Percentiles rank a stretch among this genome's conserved stretches.
phyloP scores from a whole-genome alignment of 108 stramenopile species.

The Parmales sp. region DNA sequence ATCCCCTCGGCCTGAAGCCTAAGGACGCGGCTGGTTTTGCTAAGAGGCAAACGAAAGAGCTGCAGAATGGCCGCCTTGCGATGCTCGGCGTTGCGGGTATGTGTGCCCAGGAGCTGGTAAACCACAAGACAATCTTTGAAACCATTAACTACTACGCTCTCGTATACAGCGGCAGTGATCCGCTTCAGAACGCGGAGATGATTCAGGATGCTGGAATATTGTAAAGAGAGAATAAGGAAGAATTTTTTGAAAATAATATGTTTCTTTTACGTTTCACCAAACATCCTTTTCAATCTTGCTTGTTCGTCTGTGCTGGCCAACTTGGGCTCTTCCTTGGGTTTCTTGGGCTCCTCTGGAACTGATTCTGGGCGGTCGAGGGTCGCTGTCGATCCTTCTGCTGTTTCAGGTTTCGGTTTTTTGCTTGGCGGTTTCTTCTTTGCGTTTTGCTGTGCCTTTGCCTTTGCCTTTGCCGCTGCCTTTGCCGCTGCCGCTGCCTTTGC shows the following conservation, averaged over 20 bases:
- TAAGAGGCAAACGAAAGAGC: slow-evolving; percentile 65
- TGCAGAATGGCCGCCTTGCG: slow-evolving; percentile 76
- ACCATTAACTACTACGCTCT: slow-evolving; percentile 47
- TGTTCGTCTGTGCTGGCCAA: neutral
- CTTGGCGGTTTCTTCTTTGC: too few species aligned
- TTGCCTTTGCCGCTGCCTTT: too few species aligned
- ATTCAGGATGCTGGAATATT: neutral
- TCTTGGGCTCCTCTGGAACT: too few species aligned
- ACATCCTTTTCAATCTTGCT: neutral
- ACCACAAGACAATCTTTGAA: slow-evolving; percentile 49
- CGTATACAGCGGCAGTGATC: slow-evolving; percentile 36
- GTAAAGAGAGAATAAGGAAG: neutral
- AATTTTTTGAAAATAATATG: neutral
- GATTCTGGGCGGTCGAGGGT: too few species aligned
- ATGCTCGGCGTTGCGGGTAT: slow-evolving; percentile 66
- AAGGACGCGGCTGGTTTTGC: slow-evolving; percentile 40
- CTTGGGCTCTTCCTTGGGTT: too few species aligned
- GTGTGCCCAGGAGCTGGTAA: slow-evolving; percentile 65
- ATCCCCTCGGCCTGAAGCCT: slow-evolving; percentile 70
- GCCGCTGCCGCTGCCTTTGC: too few species aligned
- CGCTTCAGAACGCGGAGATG: slow-evolving; percentile 23
- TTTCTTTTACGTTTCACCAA: neutral
- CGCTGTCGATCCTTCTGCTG: too few species aligned
- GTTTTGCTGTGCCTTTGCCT: too few species aligned
- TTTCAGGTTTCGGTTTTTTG: too few species aligned